Base-by-base conservation (phyloP, 768 basidiomycete genomes). In the Suillus paluster region DNA sequence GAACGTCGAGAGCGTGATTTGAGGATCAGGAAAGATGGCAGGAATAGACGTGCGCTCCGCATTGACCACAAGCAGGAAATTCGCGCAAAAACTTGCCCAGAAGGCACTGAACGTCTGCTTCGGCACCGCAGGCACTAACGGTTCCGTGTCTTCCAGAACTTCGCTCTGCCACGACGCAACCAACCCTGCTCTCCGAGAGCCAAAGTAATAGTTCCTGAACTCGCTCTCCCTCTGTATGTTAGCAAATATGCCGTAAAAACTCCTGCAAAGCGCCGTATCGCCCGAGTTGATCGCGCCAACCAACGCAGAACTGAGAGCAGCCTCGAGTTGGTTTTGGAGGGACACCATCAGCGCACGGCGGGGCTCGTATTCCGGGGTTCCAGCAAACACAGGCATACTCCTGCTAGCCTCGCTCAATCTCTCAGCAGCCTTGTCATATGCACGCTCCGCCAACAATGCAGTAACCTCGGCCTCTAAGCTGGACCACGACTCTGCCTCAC, bases 401-500 rank as follows among this genome's bases (percentile, higher is more conserved):
- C 87, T 88, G 68, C 82, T 89, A 3, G 97, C 97, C 67, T 98
- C 97, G 0, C 89, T 90, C 12, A 99, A 78, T 63, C 97, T 81
- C 65, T 92, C 90, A n/a, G 96, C 96, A 0, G 97, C 97, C 71
- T 95, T 95, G 55, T 85, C 85, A 71, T 93, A 97, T 65, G 82
- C 87, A 68, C 85, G 84, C 67, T 95, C 92, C 15, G 83, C 77
- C 45, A 99, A 82, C n/a, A 97, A 83, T 3, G 90, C 81, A 0
- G 91, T 92, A 52, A 97, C 91, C 77, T 99, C 97, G 39, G 91
- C 83, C 73, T 99, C 97, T 50, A 99, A 83, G 2, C 94, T 93
- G 61, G 90, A 92, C 97, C 97, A 99, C 66, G 90, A 93, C 80
- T 99, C 96, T 14, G 97, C 96, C 72, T 99, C 97, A 27, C 90